These are phyloP conservation scores for Emydomyces testavorans DNA, from an alignment of 2,329 filamentous ascomycete species.

Conservation along the genomic window DNA sequence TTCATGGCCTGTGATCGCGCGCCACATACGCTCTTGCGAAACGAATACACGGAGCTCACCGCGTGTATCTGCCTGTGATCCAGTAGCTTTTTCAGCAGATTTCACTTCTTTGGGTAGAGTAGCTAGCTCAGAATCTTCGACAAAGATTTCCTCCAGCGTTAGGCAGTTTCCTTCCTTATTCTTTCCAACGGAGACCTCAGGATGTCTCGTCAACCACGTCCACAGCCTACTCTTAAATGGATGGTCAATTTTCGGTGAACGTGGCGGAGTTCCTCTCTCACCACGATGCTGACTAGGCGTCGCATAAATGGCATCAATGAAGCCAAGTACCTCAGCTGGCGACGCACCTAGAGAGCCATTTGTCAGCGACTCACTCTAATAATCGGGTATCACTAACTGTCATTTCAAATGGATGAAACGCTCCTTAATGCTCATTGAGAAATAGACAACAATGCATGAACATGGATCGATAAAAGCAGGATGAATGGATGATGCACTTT, in stretches of 20 bases:
- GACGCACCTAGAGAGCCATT: conserved; percentile 26
- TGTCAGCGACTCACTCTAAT: neutral
- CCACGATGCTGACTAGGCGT: conserved; percentile 11
- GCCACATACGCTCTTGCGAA: conserved; percentile 47
- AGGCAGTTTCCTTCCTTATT: conserved; percentile 33
- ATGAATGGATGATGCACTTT: no score
- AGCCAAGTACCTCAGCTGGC: conserved; percentile 26
- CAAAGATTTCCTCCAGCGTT: conserved; percentile 25
- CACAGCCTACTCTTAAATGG: conserved; percentile 45
- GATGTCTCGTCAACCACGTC: conserved; percentile 46
- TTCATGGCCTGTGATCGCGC: conserved; percentile 49
- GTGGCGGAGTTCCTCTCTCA: conserved; percentile 6
- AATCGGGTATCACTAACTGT: no score
- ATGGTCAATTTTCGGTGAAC: conserved; percentile 34
- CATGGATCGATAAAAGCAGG: neutral
- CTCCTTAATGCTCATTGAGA: no score
- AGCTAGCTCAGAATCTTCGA: conserved; percentile 3
- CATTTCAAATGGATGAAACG: no score
- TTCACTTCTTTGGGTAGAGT: neutral
- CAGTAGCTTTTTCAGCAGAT: neutral
- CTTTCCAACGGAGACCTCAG: conserved; percentile 43
- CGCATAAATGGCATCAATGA: conserved; percentile 30
- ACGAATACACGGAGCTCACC: conserved; percentile 37
- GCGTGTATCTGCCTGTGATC: neutral
- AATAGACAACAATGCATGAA: no score